Evolutionary conservation across 108 stramenopile species (phyloP), one percentile per base, ranked within the genome.

Genomic region (Nitzschia putrida): DNA sequence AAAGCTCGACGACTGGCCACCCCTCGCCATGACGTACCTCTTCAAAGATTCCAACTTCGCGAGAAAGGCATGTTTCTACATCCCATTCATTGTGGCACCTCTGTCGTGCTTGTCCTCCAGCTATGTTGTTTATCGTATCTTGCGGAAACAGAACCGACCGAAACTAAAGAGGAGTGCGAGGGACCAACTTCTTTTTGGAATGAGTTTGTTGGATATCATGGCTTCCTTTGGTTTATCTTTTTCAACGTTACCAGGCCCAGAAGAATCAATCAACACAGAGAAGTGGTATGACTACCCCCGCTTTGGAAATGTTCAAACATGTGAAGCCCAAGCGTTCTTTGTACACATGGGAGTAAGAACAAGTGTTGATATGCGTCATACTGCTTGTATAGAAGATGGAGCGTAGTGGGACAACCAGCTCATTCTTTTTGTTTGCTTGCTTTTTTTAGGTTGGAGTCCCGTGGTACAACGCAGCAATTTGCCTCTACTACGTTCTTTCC

Each of bases 161-260:
- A 6, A 49, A 3, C 47, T 49, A 6, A 18, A 18, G 47, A 49
- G 6, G n/a, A 16, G 47, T 18, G n/a, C 6, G 2, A 2, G 47
- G 3, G 47, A 49, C 6, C 47, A 49, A 6, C 6, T 49, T 2
- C 47, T 49, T 4, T 18, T 49, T 2, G 47, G 47, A 2, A 49
- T 49, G 47, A 49, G 47, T 49, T 29, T 54, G 1, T 53, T 67
- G 45, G 49, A 24, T 54, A 34, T 54, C 14, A 0, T 54, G 25
- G 23, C 64, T 2, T 42, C 66, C 6, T 67, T 54, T 67, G 26
- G 51, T 14, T 26, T 64, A 1, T 49, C 4, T 4, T 34, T 34
- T 34, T 34, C 29, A 34, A 34, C 29, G 4, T 34, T 34, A 4
- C 3, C 29, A 34, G 29, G 29, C 29, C 29, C 29, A 34, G 29